Conservation (phyloP, 345 rosid genomes). For the Jatropha curcas region DNA sequence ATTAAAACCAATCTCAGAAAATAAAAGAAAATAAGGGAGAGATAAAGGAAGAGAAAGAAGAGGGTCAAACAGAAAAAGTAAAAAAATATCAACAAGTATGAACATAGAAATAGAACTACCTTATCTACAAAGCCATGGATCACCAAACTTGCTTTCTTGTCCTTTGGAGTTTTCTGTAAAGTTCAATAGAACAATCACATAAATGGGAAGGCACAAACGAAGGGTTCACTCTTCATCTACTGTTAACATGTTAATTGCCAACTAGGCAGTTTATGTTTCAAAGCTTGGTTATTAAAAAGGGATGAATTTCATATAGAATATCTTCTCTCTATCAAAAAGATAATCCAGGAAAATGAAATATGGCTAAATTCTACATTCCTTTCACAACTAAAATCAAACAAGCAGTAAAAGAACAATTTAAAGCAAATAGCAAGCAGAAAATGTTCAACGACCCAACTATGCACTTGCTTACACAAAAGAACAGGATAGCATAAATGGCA, state of each 20-base stretch:
- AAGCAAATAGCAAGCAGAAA: not conserved
- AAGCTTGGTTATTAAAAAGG: not conserved
- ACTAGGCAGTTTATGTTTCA: not conserved
- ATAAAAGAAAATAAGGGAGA: not conserved
- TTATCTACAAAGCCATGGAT: conserved; percentile 90
- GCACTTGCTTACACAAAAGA: not conserved
- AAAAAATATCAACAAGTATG: not conserved
- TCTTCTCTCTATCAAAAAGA: not conserved
- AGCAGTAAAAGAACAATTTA: not conserved
- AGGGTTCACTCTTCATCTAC: no score
- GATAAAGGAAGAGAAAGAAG: not conserved
- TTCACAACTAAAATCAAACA: not conserved
- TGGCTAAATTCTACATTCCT: not conserved
- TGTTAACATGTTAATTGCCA: not conserved
- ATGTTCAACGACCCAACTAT: not conserved
- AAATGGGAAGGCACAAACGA: not conserved
- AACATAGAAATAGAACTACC: conserved; percentile 41
- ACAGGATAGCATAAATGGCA: not conserved
- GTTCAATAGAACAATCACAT: not conserved
- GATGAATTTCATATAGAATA: not conserved
- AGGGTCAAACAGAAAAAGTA: not conserved
- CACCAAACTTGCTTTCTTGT: conserved; percentile 89
- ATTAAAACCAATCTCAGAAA: not conserved
- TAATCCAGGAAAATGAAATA: not conserved
- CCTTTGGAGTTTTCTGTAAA: conserved; percentile 93